phyloP scores from a whole-genome alignment of 768 basidiomycete species.

The Xerocomellus chrysenteron region DNA sequence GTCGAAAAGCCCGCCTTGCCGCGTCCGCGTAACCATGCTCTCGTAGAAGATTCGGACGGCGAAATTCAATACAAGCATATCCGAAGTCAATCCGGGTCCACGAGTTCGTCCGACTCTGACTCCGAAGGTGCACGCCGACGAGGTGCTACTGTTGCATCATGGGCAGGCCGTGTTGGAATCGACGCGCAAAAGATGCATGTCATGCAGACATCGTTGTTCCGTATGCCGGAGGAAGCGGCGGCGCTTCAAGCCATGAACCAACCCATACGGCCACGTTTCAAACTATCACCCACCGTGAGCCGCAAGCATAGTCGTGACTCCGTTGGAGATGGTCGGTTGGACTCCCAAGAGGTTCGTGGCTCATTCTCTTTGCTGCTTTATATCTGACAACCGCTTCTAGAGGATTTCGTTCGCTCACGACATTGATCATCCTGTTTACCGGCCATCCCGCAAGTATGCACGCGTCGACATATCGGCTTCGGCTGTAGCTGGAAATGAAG shows the following conservation, averaged over 20 bases:
- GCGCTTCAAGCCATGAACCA: constrained; percentile 56
- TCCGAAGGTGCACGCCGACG: constrained; percentile 17
- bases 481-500: constrained; percentile 61
- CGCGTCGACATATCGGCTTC: constrained; percentile 71
- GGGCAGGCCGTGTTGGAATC: constrained; percentile 73
- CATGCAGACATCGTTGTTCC: constrained; percentile 89
- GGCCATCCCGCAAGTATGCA: constrained; percentile 79
- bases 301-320: constrained; percentile 80
- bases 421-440: constrained; percentile 62
- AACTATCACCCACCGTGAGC: constrained; percentile 41
- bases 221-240: constrained; percentile 70
- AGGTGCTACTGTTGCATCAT: constrained; percentile 58
- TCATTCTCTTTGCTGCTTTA: background rate
- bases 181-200: constrained; percentile 88
- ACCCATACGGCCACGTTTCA: constrained; percentile 35
- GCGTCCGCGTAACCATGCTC: constrained; percentile 43
- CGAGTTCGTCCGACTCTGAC: constrained; percentile 26
- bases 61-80: constrained; percentile 48
- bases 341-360: constrained; percentile 57
- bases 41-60: constrained; percentile 55
- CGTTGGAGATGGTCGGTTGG: constrained; percentile 66
- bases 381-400: constrained; percentile 36
- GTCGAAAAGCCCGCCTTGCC: constrained; percentile 26
- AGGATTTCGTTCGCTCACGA: constrained; percentile 78
- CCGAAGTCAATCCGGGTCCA: constrained; percentile 36